Evolutionary conservation across 164 flowering plant species (phyloP).

Genomic region (Tetrastigma voinierianum): DNA sequence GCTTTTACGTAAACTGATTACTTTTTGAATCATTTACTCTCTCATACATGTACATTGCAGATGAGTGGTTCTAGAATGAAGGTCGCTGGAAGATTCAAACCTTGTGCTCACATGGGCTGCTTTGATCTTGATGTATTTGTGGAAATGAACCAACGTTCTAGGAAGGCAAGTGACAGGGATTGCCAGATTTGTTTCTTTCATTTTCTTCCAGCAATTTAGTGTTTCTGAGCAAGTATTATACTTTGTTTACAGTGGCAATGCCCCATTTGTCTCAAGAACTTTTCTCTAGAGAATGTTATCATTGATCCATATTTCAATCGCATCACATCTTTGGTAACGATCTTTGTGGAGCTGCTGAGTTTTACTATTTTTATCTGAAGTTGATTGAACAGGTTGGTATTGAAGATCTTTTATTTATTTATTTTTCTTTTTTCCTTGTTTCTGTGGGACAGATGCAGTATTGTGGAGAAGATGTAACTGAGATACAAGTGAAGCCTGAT

Average conservation of each 20-base stretch:
- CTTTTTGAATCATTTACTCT: not conserved
- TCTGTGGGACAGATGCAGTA: conserved; percentile 51
- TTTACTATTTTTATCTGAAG: not conserved
- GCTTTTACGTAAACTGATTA: too few relatives aligned
- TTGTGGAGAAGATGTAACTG: conserved; percentile 89
- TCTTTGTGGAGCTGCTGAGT: conserved; percentile 1
- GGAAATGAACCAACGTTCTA: conserved; percentile 90
- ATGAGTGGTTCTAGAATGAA: conserved; percentile 98
- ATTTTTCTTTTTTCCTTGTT: not conserved
- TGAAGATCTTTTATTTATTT: too few relatives aligned
- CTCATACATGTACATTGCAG: conserved; percentile 31
- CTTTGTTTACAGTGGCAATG: conserved; percentile 91
- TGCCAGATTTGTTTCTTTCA: not conserved
- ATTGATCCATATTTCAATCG: conserved; percentile 94
- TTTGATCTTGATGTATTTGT: conserved; percentile 96
- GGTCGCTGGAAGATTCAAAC: conserved; percentile 90
- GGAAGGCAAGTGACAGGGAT: conserved; percentile 66
- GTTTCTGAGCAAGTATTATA: conserved; percentile 1
- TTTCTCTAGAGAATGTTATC: conserved; percentile 72
- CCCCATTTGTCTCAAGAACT: conserved; percentile 93
- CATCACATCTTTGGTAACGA: conserved; percentile 68
- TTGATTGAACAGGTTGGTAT: too few relatives aligned
- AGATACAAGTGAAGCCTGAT: conserved; percentile 93
- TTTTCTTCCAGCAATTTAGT: not conserved
- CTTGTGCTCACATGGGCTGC: conserved; percentile 95